Evolutionary conservation across 2,329 filamentous ascomycete genomes (phyloP), one percentile per base, ranked within the genome.

Genomic region (Aspergillus ustus): DNA sequence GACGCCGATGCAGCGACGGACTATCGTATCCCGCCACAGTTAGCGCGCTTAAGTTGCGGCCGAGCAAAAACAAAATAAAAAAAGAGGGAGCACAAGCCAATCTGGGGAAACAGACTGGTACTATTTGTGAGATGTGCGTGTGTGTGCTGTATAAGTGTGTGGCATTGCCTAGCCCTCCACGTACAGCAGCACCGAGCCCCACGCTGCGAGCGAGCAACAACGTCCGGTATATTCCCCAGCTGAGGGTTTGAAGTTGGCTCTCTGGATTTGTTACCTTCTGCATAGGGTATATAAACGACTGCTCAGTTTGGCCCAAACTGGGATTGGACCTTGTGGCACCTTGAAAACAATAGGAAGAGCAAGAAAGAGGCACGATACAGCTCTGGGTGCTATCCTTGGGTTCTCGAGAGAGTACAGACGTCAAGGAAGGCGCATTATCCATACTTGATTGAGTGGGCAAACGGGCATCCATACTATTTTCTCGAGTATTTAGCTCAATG

Each of bases 51-150:
- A 60, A 62, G 56, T 52, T 62, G 62, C 63, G 57, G 44, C 60
- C 59, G 57, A 59, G 58, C 51, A 45, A 20, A 45, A 45, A 20
- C n/a, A 19, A 45, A 29, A 25, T 40, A 49, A 61, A 62, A 51
- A 53, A 40, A 58, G 60, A 52, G 25, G 40, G 34, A 58, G 65
- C 67, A 59, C 63, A 65, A 65, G 62, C 68, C 63, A 67, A 70
- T 67, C 70, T 69, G 67, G 67, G 69, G 70, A 71, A 67, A 69
- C 64, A 65, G 70, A 66, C 67, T 69, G 69, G 66, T 66, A 59
- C 57, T 64, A 66, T 70, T 64, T 57, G 65, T 64, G 67, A 70
- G 66, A 57, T 52, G 64, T 68, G 67, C 62, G 65, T 66, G 64
- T 67, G 64, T 60, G 48, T 61, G 50, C 58, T 66, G 59, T 45